Evolutionary conservation across 768 basidiomycete genomes (phyloP), one percentile per base, ranked within the genome.

Genomic region (Exsudoporus frostii): DNA sequence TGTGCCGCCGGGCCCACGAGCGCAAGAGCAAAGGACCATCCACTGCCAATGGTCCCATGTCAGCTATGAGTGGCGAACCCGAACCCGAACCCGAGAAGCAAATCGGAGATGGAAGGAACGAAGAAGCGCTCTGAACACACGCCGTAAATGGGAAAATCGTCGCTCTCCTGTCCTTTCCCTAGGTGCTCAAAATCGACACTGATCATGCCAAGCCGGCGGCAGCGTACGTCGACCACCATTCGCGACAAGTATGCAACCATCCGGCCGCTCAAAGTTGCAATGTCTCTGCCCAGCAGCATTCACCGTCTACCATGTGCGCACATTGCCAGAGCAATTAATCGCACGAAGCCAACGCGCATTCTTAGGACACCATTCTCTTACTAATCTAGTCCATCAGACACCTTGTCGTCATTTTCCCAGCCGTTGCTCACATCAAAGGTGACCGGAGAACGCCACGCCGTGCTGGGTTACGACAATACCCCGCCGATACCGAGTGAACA

Each of bases 321-420:
- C 36, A 41, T 42, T 48, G 24, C 46, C 36, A 46, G 54, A 49
- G 64, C 55, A 66, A 66, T 66, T 48, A 56, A 66, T 66, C 65
- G 62, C 41, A 55, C 54, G 64, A 65, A 65, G 62, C 46, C 34
- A 29, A 10, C n/a, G 37, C 27, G 20, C 47, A 54, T 41, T 52
- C 42, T 49, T 59, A 43, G 60, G 51, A 51, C 33, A 22, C 19
- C 42, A 41, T 47, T 56, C 48, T 53, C 59, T 64, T 55, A 59
- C 63, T 62, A 61, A 64, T 54, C 38, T 8, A 32, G 40, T 33
- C 34, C 53, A 53, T 55, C 56, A 49, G 45, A 25, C 30, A 13
- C 40, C 38, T 27, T 34, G 38, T 50, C 45, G 41, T 56, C 54
- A 39, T 25, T 37, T 56, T 45, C 30, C 45, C 56, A 54, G 30